phyloP scores from a whole-genome alignment of 345 rosid species.

The Eucalyptus rudis region DNA sequence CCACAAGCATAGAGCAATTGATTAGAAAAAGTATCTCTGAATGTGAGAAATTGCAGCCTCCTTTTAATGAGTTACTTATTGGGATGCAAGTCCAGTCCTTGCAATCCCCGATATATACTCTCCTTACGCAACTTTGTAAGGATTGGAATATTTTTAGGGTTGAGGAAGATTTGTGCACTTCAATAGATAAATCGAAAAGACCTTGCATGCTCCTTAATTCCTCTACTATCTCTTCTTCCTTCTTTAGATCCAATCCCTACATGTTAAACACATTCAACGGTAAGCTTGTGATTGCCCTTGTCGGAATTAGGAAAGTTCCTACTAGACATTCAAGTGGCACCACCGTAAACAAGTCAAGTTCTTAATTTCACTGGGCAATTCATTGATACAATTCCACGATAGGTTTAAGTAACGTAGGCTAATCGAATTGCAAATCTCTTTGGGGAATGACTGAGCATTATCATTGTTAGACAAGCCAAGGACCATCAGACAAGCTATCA shows the following conservation, averaged over 20 bases:
- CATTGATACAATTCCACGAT: not conserved
- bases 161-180: not conserved
- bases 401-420: not conserved
- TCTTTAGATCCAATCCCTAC: not conserved
- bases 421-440: not conserved
- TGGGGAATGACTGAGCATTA: not conserved
- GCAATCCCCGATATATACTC: fast-evolving
- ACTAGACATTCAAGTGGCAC: not conserved
- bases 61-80: not conserved
- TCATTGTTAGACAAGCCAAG: not conserved
- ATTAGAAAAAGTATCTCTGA: not conserved
- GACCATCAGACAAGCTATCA: not conserved
- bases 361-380: not conserved
- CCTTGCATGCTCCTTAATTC: not conserved
- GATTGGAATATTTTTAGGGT: not conserved
- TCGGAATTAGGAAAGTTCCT: not conserved
- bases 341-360: not conserved
- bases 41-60: not conserved
- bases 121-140: not conserved
- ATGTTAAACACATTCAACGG: not conserved
- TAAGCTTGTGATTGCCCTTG: not conserved
- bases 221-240: not conserved
- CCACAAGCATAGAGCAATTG: not conserved
- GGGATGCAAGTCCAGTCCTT: not conserved
- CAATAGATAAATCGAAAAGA: not conserved